Evolutionary conservation across 257 asterid species (phyloP), one percentile per base, ranked within the genome.

Genomic region (Paraleonurus japonicus): DNA sequence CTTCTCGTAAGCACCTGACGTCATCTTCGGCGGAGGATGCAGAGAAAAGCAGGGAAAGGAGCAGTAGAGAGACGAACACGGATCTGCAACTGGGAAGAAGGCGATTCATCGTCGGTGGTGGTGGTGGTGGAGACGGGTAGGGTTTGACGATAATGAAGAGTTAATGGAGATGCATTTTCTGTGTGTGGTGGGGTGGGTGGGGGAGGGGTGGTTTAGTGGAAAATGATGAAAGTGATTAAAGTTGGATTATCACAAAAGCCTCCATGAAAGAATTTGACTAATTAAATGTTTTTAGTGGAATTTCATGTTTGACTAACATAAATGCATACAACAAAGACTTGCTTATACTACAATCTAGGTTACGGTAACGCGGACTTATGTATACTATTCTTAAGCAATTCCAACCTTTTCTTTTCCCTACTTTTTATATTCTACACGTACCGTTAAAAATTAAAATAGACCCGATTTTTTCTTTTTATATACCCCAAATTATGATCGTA

Each of bases 1-100:
- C 81, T 1, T 86, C 92, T 24, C 76, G 86, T 72, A 92, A 80
- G 74, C 98, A 92, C 76, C 58, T 80, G 41, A 86, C 82, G 71
- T 92, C 98, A 61, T 92, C 98, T 71, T 88, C 91, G 3, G 82
- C 74, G 13, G 16, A 39, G 11, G 74, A 69, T 24, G 24, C 15
- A 69, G 73, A 57, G 65, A 73, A 67, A n/a, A 78, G 75, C 72
- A 79, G 71, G 61, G 30, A 35, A 13, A 74, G 65, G 30, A 80
- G 20, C 66, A 83, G 77, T 3, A 81, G 71, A n/a, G 55, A 43
- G 67, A 19, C 2, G 74, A 77, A 48, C 24, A 63, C 17, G 72
- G 74, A 62, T 71, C 64, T 43, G 30, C 20, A 1, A 17, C 17
- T 61, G 7, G 1, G 75, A 35, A 3, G 58, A 24, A 10, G 79